Base-by-base conservation (phyloP, 768 basidiomycete species). In the Amanita rimosa region DNA sequence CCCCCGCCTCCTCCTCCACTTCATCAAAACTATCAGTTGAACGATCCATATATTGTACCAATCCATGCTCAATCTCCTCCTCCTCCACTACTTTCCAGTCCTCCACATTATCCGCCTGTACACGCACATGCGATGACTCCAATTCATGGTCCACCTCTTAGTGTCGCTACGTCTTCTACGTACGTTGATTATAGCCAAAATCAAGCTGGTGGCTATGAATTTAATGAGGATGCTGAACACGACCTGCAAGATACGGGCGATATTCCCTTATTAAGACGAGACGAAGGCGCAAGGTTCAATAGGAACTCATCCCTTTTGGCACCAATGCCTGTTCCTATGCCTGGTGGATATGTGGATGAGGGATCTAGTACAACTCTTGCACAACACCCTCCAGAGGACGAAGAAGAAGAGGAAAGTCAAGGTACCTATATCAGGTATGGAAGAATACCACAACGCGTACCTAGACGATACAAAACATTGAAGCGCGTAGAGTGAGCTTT, bases 401-500 rank as follows among this genome's bases (percentile, higher is more conserved):
- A 49, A 24, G 48, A 35, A 7, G 47, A 48, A 17, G 46, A 40
- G 26, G 46, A 19, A 33, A 41, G 29, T 34, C 39, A 42, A 24
- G 72, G 72, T 41, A 75, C 58, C 57, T 83, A 85, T 52, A 87
- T 88, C 50, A 74, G 90, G 16, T 97, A 95, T 60, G 94, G 95
- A 0, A 70, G 83, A 9, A 92, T 96, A 50, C 94, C 95, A 0
- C 89, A 93, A 59, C 75, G 93, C 19, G 86, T 96, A 1, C 85
- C 91, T 0, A 68, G 95, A 42, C 69, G 94, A 45, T 82, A 92
- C 71, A 95, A 94, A 73, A 98, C 94, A 0, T 81, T 92, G 62
- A 97, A 96, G 70, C 81, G 80, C 60, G 87, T 95, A 55, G 87
- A 87, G 77, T 84, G 55, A 69, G 79, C 76, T 14, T 26, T 6